Percentiles rank a stretch among this genome's conserved stretches.
Conservation (phyloP, 2,329 filamentous ascomycete genomes). For the Epichloe gansuensis region DNA sequence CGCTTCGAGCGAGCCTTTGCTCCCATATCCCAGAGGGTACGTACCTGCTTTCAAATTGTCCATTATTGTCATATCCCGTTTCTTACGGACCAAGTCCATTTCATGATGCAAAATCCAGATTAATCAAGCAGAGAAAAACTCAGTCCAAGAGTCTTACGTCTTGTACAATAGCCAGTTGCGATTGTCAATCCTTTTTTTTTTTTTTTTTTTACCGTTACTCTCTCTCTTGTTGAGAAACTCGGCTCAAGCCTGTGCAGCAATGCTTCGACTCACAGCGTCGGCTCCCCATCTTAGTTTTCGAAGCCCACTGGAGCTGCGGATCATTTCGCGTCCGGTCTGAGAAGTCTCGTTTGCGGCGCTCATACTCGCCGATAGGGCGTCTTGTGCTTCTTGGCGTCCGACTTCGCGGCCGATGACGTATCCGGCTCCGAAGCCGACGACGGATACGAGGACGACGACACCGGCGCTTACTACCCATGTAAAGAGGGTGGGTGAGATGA, state of each 20-base stretch:
- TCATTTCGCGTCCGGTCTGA: slow-evolving; percentile 40
- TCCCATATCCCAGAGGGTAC: neutral
- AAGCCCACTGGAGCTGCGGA: slow-evolving; percentile 38
- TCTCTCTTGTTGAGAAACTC: neutral
- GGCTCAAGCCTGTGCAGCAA: slow-evolving; percentile 28
- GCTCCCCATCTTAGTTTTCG: slow-evolving; percentile 42
- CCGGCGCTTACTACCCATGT: slow-evolving; percentile 55
- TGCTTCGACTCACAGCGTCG: slow-evolving; percentile 36
- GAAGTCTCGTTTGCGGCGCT: slow-evolving; percentile 32
- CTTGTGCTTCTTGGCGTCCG: slow-evolving; percentile 47
- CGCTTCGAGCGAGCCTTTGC: neutral
- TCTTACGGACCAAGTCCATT: neutral
- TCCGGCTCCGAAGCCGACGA: slow-evolving; percentile 56
- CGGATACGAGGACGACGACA: slow-evolving; percentile 53
- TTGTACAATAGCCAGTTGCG: neutral
- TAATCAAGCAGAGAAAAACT: neutral
- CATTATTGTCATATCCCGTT: neutral
- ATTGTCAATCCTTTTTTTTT: no score
- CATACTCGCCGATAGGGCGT: slow-evolving; percentile 32
- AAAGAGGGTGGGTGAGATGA: slow-evolving; percentile 46
- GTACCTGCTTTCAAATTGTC: neutral
- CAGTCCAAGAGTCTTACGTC: neutral
- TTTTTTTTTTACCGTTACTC: no score
- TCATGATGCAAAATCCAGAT: neutral
- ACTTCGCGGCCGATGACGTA: slow-evolving; percentile 57